Evolutionary conservation across 2,329 filamentous ascomycete species (phyloP).

Genomic region (Mycosphaerella arachidis): DNA sequence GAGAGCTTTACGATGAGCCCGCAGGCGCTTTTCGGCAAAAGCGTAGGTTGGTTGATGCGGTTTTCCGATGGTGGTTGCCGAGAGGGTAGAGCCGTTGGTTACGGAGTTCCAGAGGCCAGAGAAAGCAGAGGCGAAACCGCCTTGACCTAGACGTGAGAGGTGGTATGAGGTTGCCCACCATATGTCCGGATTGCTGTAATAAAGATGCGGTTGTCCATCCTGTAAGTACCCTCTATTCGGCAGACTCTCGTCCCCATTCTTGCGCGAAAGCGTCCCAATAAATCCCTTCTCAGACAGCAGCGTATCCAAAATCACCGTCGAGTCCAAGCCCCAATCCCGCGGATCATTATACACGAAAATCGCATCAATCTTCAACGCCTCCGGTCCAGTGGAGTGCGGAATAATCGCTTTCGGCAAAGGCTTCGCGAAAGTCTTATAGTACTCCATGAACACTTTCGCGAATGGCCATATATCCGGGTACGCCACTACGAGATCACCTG

Average conservation of each 20-base stretch:
- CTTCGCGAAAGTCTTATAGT: constrained; percentile 56
- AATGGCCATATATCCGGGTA: constrained; percentile 82
- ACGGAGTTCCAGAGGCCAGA: constrained; percentile 72
- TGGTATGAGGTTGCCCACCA: constrained; percentile 84
- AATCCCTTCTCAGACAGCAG: constrained; percentile 74
- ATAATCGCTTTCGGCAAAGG: constrained; percentile 53
- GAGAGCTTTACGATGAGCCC: constrained; percentile 53
- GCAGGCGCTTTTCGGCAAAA: constrained; percentile 73
- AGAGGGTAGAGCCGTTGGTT: constrained; percentile 54
- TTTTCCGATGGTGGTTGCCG: constrained; percentile 71
- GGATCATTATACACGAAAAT: constrained; percentile 95
- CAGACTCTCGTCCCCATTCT: constrained; percentile 62
- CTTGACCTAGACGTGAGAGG: constrained; percentile 82
- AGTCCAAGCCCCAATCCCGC: constrained; percentile 89
- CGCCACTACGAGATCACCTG: constrained; percentile 73
- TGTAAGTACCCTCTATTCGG: constrained; percentile 75
- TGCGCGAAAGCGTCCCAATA: constrained; percentile 70
- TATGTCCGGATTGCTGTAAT: constrained; percentile 86
- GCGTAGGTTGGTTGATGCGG: constrained; percentile 72
- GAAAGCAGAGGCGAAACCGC: constrained; percentile 79
- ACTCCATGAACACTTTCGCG: constrained; percentile 58
- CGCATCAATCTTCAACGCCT: constrained; percentile 73
- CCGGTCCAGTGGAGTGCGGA: constrained; percentile 30
- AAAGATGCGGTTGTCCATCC: constrained; percentile 74
- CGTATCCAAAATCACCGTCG: constrained; percentile 77